Evolutionary conservation across 495 filamentous ascomycete genomes (phyloP).

Genomic region (Sphaerosporella brunnea): DNA sequence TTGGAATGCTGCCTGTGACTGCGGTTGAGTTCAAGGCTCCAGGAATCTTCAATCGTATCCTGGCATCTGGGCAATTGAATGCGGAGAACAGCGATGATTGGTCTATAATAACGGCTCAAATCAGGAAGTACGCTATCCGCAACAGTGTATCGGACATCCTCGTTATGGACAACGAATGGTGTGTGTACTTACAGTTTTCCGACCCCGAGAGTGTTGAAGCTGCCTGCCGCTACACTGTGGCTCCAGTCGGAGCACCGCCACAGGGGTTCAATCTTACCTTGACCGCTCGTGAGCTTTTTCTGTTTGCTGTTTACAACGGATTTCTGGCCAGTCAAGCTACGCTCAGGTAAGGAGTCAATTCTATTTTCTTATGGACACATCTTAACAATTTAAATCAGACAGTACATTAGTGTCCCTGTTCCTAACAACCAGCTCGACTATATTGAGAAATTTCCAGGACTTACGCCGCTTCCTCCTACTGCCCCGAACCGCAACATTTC

Average conservation of each 20-base stretch:
- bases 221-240: constrained; percentile 6
- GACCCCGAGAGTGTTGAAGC: too few species aligned
- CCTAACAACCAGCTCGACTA: neutral
- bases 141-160: constrained; percentile 4
- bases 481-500: neutral
- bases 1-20: neutral
- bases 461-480: constrained; percentile 2
- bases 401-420: constrained; percentile 2
- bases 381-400: constrained; percentile 4
- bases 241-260: neutral
- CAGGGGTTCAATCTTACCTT: neutral
- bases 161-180: constrained; percentile 1
- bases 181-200: constrained; percentile 3
- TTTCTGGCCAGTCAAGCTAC: constrained; percentile 1
- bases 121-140: constrained; percentile 6
- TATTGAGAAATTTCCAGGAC: neutral
- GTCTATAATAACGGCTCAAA: constrained; percentile 5
- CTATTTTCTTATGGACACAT: constrained; percentile 3
- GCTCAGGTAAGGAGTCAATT: constrained; percentile 4
- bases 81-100: constrained; percentile 3
- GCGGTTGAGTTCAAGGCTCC: constrained; percentile 6
- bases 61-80: constrained; percentile 3
- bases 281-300: constrained; percentile 4
- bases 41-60: constrained; percentile 3
- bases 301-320: constrained; percentile 4